A percentile compares a stretch with the other conserved stretches of the same genome.
Conservation (phyloP, 2,329 filamentous ascomycete genomes). For the Penicillium griseofulvum region DNA sequence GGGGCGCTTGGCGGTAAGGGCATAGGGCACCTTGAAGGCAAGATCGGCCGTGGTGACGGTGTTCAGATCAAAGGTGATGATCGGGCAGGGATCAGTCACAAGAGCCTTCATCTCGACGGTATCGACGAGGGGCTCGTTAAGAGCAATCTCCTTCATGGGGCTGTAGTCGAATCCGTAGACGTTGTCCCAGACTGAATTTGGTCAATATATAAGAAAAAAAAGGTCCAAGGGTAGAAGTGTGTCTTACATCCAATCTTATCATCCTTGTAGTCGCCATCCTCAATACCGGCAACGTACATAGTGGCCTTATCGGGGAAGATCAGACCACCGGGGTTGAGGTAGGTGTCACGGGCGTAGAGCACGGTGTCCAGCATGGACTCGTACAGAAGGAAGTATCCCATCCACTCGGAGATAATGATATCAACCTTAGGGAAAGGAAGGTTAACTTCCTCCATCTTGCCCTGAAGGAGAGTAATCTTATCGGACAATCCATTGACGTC, state of each 20-base stretch:
- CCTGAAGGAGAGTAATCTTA: constrained; percentile 96
- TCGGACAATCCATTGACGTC: constrained; percentile 84
- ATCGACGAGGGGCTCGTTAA: constrained; percentile 94
- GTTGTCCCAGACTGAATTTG: constrained; percentile 85
- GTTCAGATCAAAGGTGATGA: constrained; percentile 90
- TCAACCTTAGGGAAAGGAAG: constrained; percentile 94
- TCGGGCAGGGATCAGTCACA: constrained; percentile 81
- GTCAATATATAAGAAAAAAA: constrained; percentile 23
- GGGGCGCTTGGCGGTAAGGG: constrained; percentile 72
- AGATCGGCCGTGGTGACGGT: constrained; percentile 81
- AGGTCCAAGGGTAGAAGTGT: background rate
- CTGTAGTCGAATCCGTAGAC: constrained; percentile 98
- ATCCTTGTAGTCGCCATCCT: constrained; percentile 99
- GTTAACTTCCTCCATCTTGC: constrained; percentile 99
- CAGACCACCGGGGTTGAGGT: constrained; percentile 78
- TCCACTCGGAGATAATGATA: constrained; percentile 99
- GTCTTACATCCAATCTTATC: constrained; percentile 97
- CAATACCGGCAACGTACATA: constrained; percentile 93
- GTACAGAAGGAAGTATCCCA: constrained; percentile 99
- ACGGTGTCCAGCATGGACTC: constrained; percentile 99
- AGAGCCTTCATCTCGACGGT: constrained; percentile 97
- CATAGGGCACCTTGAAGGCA: constrained; percentile 76
- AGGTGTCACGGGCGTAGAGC: constrained; percentile 90
- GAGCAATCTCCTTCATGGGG: constrained; percentile 86
- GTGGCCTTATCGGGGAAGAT: constrained; percentile 99